phyloP scores from a whole-genome alignment of 768 basidiomycete species.

The Mrakia frigida region DNA sequence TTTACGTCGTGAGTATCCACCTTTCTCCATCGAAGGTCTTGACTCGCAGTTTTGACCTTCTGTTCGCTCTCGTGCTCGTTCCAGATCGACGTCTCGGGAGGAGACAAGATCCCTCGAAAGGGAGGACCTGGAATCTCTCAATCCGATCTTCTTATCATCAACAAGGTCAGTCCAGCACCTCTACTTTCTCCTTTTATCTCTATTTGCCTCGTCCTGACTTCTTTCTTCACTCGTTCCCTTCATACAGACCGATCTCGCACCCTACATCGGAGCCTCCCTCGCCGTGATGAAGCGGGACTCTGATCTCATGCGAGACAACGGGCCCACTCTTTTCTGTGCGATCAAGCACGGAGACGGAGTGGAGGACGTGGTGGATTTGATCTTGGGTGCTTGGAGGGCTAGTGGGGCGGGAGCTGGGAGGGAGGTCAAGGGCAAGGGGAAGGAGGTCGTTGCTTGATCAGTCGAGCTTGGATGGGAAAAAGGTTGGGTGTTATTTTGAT shows the following conservation, averaged over 20 bases:
- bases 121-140: conserved; percentile 92
- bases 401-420: conserved; percentile 41
- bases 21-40: not conserved
- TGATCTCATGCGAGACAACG: conserved; percentile 77
- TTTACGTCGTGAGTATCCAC: conserved; percentile 61
- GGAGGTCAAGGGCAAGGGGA: conserved; percentile 35
- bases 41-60: too few relatives aligned
- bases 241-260: conserved; percentile 80
- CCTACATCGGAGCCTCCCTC: conserved; percentile 84
- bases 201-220: too few relatives aligned
- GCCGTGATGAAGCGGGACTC: conserved; percentile 86
- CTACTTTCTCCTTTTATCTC: too few relatives aligned
- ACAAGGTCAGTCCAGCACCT: conserved; percentile 63
- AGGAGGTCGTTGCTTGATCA: conserved; percentile 26
- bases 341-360: conserved; percentile 73
- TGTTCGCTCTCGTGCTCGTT: too few relatives aligned
- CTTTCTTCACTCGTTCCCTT: not conserved
- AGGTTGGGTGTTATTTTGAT: too few relatives aligned
- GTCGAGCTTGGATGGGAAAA: not conserved
- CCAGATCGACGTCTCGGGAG: conserved; percentile 58
- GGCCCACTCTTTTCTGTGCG: conserved; percentile 86
- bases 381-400: conserved; percentile 81
- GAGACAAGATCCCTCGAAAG: conserved; percentile 97
- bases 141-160: conserved; percentile 79
- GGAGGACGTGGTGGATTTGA: conserved; percentile 70